Conservation (phyloP, 2,329 filamentous ascomycete species). For the Calonectria pauciramosa region DNA sequence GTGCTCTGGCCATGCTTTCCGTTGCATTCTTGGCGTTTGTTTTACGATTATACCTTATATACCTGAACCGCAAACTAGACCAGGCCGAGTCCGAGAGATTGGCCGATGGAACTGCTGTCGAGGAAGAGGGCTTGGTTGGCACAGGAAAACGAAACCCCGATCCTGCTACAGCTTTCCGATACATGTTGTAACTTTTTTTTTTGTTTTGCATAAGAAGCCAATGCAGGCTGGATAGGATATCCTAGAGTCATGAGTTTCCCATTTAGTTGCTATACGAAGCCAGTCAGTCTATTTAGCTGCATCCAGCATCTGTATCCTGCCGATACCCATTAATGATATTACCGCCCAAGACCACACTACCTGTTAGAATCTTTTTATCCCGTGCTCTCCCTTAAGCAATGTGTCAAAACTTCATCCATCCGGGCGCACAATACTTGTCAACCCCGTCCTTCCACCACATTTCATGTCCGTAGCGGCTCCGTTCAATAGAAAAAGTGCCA, state of each 20-base stretch:
- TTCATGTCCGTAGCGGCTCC: conserved; percentile 39
- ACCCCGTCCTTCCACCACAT: conserved; percentile 55
- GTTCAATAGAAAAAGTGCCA: conserved; percentile 43
- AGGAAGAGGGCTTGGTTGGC: conserved; percentile 58
- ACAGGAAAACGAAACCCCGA: conserved; percentile 40
- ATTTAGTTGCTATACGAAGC: conserved; percentile 4
- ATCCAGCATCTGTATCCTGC: conserved; percentile 26
- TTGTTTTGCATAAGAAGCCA: conserved; percentile 1
- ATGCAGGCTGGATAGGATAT: conserved; percentile 5
- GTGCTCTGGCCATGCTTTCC: conserved; percentile 72
- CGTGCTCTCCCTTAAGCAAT: neutral
- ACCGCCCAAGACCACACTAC: neutral
- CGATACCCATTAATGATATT: conserved; percentile 30
- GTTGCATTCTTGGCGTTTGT: conserved; percentile 69
- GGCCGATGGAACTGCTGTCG: conserved; percentile 44
- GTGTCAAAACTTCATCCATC: conserved; percentile 50
- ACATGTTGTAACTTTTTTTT: conserved; percentile 58
- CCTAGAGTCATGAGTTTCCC: neutral
- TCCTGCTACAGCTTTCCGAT: conserved; percentile 55
- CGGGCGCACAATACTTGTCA: conserved; percentile 48
- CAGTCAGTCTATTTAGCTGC: conserved; percentile 26
- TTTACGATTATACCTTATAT: conserved; percentile 66
- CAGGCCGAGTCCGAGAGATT: conserved; percentile 45
- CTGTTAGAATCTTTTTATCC: neutral
- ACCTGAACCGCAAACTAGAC: conserved; percentile 64